Percentiles rank a stretch among this genome's conserved stretches.
These are phyloP conservation scores for Yarrowia galli DNA, from an alignment of 1,139 yeast genomes.

Conservation along the genomic window DNA sequence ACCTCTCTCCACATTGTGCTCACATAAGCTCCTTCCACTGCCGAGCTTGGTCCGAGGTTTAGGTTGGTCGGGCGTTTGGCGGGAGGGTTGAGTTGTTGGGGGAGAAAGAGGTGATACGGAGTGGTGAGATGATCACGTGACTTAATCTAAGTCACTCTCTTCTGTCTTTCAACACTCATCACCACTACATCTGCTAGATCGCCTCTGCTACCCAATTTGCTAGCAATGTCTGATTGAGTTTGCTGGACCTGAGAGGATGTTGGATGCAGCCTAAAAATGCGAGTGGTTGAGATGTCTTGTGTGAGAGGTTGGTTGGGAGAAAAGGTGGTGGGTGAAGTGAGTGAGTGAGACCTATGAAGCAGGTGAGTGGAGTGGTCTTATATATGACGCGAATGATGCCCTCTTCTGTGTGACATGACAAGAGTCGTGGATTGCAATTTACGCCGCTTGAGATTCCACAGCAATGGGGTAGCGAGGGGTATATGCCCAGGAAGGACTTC, in stretches of 20 bases:
- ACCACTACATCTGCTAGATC: no score
- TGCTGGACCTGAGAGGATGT: neutral
- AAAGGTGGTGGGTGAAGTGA: no score
- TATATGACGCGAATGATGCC: no score
- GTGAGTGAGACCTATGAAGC: no score
- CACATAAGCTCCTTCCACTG: conserved; percentile 31
- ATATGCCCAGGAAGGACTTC: no score
- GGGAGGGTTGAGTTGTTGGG: neutral
- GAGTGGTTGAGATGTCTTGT: neutral
- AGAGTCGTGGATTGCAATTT: no score
- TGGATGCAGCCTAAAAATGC: neutral
- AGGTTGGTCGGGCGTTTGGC: conserved; percentile 1
- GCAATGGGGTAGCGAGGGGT: conserved; percentile 1
- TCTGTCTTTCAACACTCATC: neutral
- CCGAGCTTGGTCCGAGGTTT: conserved; percentile 36
- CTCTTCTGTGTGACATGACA: no score
- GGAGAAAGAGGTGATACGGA: neutral
- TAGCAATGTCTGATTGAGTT: conserved; percentile 20
- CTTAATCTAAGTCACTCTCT: no score
- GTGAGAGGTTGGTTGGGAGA: neutral
- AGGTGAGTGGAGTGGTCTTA: no score
- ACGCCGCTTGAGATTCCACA: neutral
- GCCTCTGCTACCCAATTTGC: neutral
- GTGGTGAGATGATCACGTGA: neutral
- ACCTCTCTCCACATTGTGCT: conserved; percentile 18